phyloP scores from a whole-genome alignment of 306 rosid species.

The Cucumis cinereus region DNA sequence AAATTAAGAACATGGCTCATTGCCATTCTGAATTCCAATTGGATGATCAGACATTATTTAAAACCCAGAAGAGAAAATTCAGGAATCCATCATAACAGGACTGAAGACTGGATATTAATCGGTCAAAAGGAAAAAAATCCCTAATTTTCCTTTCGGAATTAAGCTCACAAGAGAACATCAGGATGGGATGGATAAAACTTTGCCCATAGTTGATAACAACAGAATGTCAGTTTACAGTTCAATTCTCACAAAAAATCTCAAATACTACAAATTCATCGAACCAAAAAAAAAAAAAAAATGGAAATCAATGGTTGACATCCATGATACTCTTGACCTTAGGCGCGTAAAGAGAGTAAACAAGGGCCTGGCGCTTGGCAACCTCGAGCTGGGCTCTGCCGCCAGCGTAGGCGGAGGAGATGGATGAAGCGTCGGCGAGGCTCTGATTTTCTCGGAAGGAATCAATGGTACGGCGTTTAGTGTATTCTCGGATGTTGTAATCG shows the following conservation, averaged over 20 bases:
- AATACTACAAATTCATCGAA: neutral
- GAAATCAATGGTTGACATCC: conserved; percentile 25
- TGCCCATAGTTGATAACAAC: neutral
- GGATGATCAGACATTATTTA: neutral
- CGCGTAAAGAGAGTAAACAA: conserved; percentile 53
- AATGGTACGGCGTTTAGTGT: conserved; percentile 52
- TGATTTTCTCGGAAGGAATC: conserved; percentile 50
- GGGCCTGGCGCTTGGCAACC: conserved; percentile 44
- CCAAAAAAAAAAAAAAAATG: neutral
- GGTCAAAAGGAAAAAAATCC: neutral
- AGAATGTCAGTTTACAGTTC: neutral
- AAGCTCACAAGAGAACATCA: neutral
- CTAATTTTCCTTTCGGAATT: neutral
- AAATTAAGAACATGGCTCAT: neutral
- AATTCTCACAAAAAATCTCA: neutral
- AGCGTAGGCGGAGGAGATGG: conserved; percentile 26
- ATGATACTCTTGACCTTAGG: conserved; percentile 49
- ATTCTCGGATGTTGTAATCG: conserved; percentile 73
- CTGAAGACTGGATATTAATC: neutral
- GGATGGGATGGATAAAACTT: neutral
- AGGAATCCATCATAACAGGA: neutral
- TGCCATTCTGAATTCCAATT: neutral
- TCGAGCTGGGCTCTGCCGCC: conserved; percentile 46
- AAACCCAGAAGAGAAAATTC: neutral
- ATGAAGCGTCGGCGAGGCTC: conserved; percentile 32